Evolutionary conservation across 2,329 filamentous ascomycete species (phyloP), one percentile per base, ranked within the genome.

Genomic region (Zymoseptoria brevis): DNA sequence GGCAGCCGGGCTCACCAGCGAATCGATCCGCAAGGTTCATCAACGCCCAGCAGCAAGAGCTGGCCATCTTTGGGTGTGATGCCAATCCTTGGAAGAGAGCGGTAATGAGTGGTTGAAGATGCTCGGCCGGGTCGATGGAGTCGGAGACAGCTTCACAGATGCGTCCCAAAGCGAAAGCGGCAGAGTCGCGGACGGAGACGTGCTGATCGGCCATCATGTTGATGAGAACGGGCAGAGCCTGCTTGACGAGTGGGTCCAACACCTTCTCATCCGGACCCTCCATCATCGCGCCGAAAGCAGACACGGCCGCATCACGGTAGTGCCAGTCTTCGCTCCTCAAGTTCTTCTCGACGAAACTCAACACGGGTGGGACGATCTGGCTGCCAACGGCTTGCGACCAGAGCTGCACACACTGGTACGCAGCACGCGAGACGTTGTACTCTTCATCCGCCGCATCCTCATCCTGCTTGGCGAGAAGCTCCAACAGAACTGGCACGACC

Each of bases 1-100:
- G 80, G 61, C 87, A 87, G 54, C 89, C 90, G 58, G 87, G 82
- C 57, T 96, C 92, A 59, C 91, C 90, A 29, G 91, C 89, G 73
- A 97, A 99, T 62, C 92, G 88, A 73, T 99, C 94, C 9, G 94
- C 93, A 72, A 99, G 79, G 77, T 97, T 99, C 90, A 99, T 97
- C 66, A 99, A 79, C 30, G 94, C 92, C 94, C 95, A 96, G 79
- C 94, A 99, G 85, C 94, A 97, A 29, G 94, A 99, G 57, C 90
- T 87, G 30, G 93, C 94, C 87, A 99, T 99, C 83, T 96, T 96
- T 61, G 91, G 88, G 73, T 88, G 94, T 77, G 89, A 93, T 60
- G 90, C 85, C 60, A 99, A 82, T 55, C 93, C 94, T 67, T 87
- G 85, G 79, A 99, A 99, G 8, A 99, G 83, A 49, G 92, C 89